Evolutionary conservation across 352 stramenopile species (phyloP).

Genomic region (Pythium biforme): DNA sequence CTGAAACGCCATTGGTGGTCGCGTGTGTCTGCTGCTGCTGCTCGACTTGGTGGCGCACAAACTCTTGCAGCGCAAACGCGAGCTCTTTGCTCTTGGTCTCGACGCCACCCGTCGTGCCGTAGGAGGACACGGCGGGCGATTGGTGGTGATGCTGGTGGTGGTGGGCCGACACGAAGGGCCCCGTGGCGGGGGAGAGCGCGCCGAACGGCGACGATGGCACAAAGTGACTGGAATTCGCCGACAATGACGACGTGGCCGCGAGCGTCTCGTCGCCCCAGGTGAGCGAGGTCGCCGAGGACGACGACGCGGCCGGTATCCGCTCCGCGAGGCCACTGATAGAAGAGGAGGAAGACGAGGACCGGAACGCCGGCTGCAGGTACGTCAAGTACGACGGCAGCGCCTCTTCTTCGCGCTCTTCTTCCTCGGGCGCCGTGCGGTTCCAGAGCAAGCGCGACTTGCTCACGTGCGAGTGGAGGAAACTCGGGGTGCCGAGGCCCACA

Average conservation of each 20-base stretch:
- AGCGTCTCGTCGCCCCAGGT: constrained; percentile 13
- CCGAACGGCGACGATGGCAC: constrained; percentile 9
- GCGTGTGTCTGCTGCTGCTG: constrained; percentile 5
- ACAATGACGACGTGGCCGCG: constrained; percentile 5
- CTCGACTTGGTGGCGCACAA: constrained; percentile 45
- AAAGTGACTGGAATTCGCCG: constrained; percentile 9
- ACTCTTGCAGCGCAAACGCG: constrained; percentile 53
- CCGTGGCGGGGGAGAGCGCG: background rate
- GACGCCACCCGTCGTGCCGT: constrained; percentile 23
- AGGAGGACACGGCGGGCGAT: background rate
- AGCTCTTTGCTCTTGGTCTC: constrained; percentile 58
- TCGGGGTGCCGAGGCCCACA: constrained; percentile 5
- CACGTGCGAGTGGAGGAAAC: constrained; percentile 18
- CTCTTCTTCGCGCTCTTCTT: constrained; percentile 74
- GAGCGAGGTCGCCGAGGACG: constrained; percentile 1
- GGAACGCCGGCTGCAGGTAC: constrained; percentile 58
- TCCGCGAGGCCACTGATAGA: background rate
- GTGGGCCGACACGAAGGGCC: constrained; percentile 1
- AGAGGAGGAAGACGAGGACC: constrained; percentile 2
- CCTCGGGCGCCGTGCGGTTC: constrained; percentile 58
- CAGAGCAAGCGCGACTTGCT: constrained; percentile 40
- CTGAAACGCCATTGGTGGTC: background rate
- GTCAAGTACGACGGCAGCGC: constrained; percentile 69
- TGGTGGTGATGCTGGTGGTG: background rate
- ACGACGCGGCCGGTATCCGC: constrained; percentile 1